Evolutionary conservation across 2,329 filamentous ascomycete species (phyloP).

Genomic region (Microsporum canis): DNA sequence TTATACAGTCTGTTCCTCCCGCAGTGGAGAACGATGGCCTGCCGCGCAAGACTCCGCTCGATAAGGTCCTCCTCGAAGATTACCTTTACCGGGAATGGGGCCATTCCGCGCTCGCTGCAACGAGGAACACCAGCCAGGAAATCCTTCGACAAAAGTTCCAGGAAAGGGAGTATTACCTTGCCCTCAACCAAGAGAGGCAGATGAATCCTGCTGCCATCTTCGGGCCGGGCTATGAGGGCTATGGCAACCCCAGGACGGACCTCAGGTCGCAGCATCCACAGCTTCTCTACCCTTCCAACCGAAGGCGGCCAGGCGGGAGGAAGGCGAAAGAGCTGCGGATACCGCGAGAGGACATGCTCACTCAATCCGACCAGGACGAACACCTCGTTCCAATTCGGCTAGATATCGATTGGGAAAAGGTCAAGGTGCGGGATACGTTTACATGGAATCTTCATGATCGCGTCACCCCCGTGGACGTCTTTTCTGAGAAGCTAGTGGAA

Average conservation of each 20-base stretch:
- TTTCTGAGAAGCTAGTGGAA: constrained; percentile 81
- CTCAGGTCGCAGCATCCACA: constrained; percentile 51
- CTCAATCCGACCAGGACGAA: constrained; percentile 82
- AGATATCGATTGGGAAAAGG: constrained; percentile 90
- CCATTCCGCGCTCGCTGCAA: constrained; percentile 43
- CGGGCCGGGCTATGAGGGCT: constrained; percentile 70
- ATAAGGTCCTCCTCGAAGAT: constrained; percentile 48
- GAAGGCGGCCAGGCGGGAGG: constrained; percentile 64
- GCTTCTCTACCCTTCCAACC: constrained; percentile 68
- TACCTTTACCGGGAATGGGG: constrained; percentile 55
- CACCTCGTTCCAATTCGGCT: constrained; percentile 83
- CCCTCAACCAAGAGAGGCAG: constrained; percentile 49
- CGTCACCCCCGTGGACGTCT: constrained; percentile 64
- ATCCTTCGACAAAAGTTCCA: constrained; percentile 53
- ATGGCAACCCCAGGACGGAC: constrained; percentile 77
- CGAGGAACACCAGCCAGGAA: constrained; percentile 44
- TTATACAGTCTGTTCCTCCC: constrained; percentile 32
- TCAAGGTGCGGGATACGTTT: constrained; percentile 92
- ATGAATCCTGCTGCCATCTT: constrained; percentile 49
- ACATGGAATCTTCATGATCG: constrained; percentile 97
- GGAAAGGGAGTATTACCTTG: constrained; percentile 59
- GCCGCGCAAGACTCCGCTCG: constrained; percentile 32
- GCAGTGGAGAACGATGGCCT: constrained; percentile 23
- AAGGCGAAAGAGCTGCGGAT: constrained; percentile 63
- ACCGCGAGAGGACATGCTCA: constrained; percentile 64